Conservation (phyloP, 2,329 filamentous ascomycete species). For the Fusarium phyllophilum region DNA sequence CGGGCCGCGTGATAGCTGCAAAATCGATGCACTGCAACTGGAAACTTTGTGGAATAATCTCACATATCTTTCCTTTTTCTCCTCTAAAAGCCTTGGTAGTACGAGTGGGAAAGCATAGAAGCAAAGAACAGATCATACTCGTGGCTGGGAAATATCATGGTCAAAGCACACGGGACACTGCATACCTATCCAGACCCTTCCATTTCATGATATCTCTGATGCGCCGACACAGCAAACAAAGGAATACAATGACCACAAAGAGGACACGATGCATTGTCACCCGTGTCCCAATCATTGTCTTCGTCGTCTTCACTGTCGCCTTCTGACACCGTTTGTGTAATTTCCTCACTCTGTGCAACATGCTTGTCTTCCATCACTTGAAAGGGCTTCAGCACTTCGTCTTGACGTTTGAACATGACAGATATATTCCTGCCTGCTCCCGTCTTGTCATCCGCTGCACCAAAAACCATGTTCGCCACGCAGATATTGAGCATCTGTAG, state of each 20-base stretch:
- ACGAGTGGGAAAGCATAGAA: not conserved
- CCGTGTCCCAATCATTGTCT: slow-evolving; percentile 46
- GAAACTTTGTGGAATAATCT: not conserved
- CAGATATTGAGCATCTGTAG: slow-evolving; percentile 87
- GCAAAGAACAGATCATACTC: not conserved
- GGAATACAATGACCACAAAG: slow-evolving; percentile 65
- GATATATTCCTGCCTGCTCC: slow-evolving; percentile 80
- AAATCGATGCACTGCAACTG: not conserved
- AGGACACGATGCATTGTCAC: slow-evolving; percentile 52
- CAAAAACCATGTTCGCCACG: slow-evolving; percentile 81
- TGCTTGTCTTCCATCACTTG: slow-evolving; percentile 57
- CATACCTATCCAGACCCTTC: slow-evolving; percentile 32
- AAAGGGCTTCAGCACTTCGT: slow-evolving; percentile 74
- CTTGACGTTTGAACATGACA: slow-evolving; percentile 83
- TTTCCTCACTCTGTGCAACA: slow-evolving; percentile 42
- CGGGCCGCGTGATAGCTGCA: slow-evolving; percentile 1
- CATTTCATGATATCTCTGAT: slow-evolving; percentile 54
- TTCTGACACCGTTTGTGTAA: slow-evolving; percentile 33
- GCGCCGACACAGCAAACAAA: slow-evolving; percentile 67
- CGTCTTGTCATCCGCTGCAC: slow-evolving; percentile 60
- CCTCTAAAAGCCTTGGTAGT: not conserved
- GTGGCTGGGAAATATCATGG: not conserved
- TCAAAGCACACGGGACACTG: not conserved
- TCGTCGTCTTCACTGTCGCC: slow-evolving; percentile 32
- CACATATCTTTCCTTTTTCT: not conserved